Percentiles rank a stretch among this genome's conserved stretches.
Conservation (phyloP, 768 basidiomycete species). For the Xerocomellus amylosporus region DNA sequence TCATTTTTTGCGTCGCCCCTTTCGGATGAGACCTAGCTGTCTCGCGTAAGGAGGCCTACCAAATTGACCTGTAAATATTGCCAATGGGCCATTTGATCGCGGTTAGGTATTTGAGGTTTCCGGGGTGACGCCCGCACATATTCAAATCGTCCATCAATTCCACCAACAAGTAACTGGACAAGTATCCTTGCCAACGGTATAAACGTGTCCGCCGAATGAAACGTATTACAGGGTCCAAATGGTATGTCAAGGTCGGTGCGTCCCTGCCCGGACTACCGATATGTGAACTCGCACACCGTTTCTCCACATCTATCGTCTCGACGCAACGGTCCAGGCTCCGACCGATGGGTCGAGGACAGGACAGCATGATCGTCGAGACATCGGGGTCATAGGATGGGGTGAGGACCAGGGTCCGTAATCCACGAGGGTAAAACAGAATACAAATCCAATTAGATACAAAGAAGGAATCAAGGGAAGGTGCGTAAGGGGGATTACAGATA, state of each 20-base stretch:
- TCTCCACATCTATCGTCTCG: constrained; percentile 5
- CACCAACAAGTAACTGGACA: background rate
- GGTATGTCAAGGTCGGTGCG: constrained; percentile 5
- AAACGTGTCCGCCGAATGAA: constrained; percentile 16
- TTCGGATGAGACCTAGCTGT: no score
- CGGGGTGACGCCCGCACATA: background rate
- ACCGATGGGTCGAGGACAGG: background rate
- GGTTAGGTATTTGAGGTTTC: no score
- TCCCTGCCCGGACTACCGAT: no score
- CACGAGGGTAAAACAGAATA: constrained; percentile 11
- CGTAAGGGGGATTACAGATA: constrained; percentile 6
- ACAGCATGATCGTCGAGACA: background rate
- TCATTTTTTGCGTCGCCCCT: no score
- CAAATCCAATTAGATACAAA: constrained; percentile 22
- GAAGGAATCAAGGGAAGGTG: background rate
- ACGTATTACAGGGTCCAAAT: constrained; percentile 7
- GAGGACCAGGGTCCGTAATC: background rate
- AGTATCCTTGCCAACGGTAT: constrained; percentile 3
- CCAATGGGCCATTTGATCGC: no score
- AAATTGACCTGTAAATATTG: no score
- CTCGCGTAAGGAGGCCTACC: no score
- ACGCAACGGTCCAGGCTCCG: background rate
- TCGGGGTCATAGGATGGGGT: background rate
- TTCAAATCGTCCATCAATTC: background rate
- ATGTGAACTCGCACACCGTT: no score